Percentiles rank a stretch among this genome's conserved stretches.
phyloP scores from a whole-genome alignment of 2,329 filamentous ascomycete species.

The Xylariaceae sp. region DNA sequence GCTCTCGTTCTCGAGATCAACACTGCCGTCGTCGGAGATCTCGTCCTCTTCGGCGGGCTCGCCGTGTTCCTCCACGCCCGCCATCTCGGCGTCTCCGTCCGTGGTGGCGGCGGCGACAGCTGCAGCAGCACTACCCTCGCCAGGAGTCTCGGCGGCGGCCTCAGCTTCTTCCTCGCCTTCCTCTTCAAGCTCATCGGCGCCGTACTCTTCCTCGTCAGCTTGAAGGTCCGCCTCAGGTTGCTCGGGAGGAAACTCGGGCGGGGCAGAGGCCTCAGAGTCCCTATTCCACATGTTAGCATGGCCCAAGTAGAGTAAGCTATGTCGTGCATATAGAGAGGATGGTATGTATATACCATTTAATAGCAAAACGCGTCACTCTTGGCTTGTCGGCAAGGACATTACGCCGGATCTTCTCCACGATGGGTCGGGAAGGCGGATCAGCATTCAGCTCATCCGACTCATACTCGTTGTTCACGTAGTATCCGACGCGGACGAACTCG shows the following conservation, averaged over 20 bases:
- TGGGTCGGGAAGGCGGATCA: conserved; percentile 88
- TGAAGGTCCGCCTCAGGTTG: conserved; percentile 91
- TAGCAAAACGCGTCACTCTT: conserved; percentile 93
- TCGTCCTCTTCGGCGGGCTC: conserved; percentile 63
- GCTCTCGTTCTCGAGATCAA: conserved; percentile 72
- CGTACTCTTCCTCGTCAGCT: conserved; percentile 87
- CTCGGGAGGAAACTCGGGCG: conserved; percentile 93
- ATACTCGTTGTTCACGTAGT: conserved; percentile 99
- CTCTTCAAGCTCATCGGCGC: conserved; percentile 82
- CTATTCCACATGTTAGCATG: conserved; percentile 49
- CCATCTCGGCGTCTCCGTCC: conserved; percentile 73
- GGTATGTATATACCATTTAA: conserved; percentile 81
- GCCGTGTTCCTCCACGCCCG: conserved; percentile 52
- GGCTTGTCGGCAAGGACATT: conserved; percentile 97
- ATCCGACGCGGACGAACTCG: conserved; percentile 96
- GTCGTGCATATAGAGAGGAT: neutral
- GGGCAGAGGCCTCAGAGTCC: conserved; percentile 97
- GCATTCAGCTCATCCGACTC: conserved; percentile 85
- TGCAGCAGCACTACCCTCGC: conserved; percentile 49
- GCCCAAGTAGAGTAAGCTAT: neutral
- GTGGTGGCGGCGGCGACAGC: conserved; percentile 42
- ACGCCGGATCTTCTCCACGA: conserved; percentile 88
- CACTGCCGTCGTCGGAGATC: conserved; percentile 67
- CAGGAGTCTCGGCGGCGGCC: conserved; percentile 49
- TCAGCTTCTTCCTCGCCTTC: conserved; percentile 61